Conservation (phyloP, 345 rosid species). For the Physaria fendleri region DNA sequence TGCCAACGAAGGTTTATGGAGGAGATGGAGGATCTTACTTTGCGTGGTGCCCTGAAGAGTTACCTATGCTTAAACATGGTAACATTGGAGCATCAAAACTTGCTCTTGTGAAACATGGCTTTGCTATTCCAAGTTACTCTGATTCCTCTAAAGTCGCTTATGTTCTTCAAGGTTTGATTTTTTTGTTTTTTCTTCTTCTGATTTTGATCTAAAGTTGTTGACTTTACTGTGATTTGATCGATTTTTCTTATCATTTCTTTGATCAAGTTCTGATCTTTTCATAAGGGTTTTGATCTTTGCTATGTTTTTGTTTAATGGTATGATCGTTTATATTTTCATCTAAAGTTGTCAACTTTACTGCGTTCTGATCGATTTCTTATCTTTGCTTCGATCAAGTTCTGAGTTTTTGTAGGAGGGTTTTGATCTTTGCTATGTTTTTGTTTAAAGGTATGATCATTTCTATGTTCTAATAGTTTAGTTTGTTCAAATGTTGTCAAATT, state of each 20-base stretch:
- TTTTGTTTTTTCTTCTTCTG: too few relatives aligned
- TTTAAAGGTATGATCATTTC: too few relatives aligned
- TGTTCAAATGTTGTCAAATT: not conserved
- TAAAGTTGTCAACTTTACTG: not conserved
- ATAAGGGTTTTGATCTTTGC: not conserved
- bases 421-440: not conserved
- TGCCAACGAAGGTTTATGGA: conserved; percentile 62
- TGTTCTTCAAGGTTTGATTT: conserved; percentile 68
- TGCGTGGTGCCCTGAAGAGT: conserved; percentile 70
- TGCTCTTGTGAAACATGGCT: conserved; percentile 64
- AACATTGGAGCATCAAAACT: conserved; percentile 93
- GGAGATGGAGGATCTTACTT: conserved; percentile 72
- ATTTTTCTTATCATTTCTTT: not conserved
- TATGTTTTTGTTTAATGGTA: too few relatives aligned
- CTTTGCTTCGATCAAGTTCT: not conserved
- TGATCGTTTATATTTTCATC: not conserved
- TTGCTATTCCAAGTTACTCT: conserved; percentile 81
- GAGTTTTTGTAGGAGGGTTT: not conserved
- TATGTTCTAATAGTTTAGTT: not conserved
- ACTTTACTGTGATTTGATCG: not conserved
- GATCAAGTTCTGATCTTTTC: not conserved
- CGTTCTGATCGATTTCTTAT: not conserved
- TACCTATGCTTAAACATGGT: conserved; percentile 69
- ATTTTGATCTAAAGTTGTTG: not conserved
- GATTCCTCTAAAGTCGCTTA: conserved; percentile 88